Base-by-base conservation (phyloP, 2,329 filamentous ascomycete genomes). In the Curvularia verruculosa region DNA sequence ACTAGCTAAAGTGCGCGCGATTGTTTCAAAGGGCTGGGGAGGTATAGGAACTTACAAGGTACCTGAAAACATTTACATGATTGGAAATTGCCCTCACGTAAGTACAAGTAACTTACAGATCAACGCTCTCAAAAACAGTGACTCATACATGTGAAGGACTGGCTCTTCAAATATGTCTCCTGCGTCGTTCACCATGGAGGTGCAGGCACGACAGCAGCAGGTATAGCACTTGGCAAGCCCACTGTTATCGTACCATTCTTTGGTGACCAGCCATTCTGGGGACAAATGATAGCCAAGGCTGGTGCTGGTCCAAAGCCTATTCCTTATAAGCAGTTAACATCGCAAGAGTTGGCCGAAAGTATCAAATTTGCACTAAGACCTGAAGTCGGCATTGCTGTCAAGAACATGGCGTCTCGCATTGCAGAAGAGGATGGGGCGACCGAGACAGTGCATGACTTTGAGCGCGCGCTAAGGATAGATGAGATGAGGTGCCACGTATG, bases 121-220 rank as follows among this genome's bases (percentile, higher is more conserved):
- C 15, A 23, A 5, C 0, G 15, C 21, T 21, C 13, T 19, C 15
- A n/a, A 23, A 23, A 5, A 31, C 2, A 18, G 15, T 1, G 29
- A 28, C 46, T 49, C 21, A 49, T 31, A 41, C 10, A 41, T 3
- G 10, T n/a, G 41, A 7, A 50, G 48, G 52, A 85, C 55, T 86
- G 84, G 84, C 75, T 86, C 0, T 87, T 87, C 60, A 78, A 83
- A 57, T 77, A 79, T 15, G 83, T 86, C 1, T 77, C 81, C 0
- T 80, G 78, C 13, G 84, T 87, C 0, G 78, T 87, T 0, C 84
- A 87, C 57, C 84, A 87, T 50, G 84, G 84, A 19, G 85, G 84
- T 7, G 84, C 84, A 13, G 84, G 85, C 3, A 86, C 84, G 0
- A 86, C 84, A 2, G 83, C 85, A 1, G 81, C 79, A 36, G 84